These are phyloP conservation scores for Colletotrichum truncatum DNA, from an alignment of 2,329 filamentous ascomycete species.

Conservation along the genomic window DNA sequence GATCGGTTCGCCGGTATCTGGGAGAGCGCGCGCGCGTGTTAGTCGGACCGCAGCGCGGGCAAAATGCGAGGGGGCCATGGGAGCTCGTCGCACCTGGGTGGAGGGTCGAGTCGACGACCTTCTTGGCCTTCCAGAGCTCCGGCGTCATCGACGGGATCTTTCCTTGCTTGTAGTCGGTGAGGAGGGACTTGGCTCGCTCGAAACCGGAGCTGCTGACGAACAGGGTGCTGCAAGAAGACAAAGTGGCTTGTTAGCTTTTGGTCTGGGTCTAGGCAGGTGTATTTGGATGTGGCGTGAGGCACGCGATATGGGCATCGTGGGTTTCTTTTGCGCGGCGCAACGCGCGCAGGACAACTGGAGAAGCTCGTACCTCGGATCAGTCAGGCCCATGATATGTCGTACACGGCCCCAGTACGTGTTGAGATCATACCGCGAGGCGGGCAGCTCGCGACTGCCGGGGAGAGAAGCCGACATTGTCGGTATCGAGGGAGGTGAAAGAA, in stretches of 20 bases:
- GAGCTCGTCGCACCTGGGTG: conserved; percentile 77
- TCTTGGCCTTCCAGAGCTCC: conserved; percentile 94
- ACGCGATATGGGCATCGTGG: neutral
- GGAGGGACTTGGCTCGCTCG: conserved; percentile 83
- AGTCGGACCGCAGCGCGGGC: conserved; percentile 7
- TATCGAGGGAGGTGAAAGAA: neutral
- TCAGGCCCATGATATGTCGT: conserved; percentile 85
- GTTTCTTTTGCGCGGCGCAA: neutral
- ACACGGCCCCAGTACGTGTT: conserved; percentile 95
- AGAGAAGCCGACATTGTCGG: conserved; percentile 70
- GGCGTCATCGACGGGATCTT: conserved; percentile 83
- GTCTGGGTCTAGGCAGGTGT: neutral
- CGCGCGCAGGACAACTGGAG: neutral
- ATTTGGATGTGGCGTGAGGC: too few species aligned
- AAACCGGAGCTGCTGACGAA: conserved; percentile 82
- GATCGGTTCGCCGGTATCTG: conserved; percentile 92
- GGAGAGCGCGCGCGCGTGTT: conserved; percentile 29
- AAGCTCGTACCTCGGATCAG: conserved; percentile 88
- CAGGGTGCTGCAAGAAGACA: conserved; percentile 73
- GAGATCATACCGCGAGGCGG: conserved; percentile 91
- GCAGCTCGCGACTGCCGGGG: conserved; percentile 80
- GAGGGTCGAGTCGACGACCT: conserved; percentile 94
- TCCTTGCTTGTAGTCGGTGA: conserved; percentile 88
- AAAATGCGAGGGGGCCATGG: neutral
- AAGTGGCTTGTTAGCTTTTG: neutral